Base-by-base conservation (phyloP, 495 filamentous ascomycete species). In the Penicillium alfredii region DNA sequence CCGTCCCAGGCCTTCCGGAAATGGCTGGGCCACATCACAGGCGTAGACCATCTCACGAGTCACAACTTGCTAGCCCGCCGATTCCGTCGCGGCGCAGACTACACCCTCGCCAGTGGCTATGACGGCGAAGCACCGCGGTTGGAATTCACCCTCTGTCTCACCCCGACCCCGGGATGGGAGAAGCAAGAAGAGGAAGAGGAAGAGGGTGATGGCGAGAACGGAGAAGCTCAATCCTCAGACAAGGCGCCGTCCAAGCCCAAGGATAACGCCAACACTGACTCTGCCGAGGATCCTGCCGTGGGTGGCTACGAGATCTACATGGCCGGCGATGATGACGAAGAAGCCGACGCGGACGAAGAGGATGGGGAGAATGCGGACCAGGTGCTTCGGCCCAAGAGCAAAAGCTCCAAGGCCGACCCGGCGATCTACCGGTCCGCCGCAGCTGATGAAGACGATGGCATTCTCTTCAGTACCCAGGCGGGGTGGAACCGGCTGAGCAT, bases 221-320 rank as follows among this genome's bases (percentile, higher is more conserved):
- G 47, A n/a, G 55, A 55, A 12, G 29, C 44, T 15, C 33, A 38
- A 8, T 32, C 38, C 7, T 30, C 38, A 20, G 17, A 33, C 7
- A 44, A 49, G 37, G 22, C 32, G 13, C 7, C 11, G 13, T 33
- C 40, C 11, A 51, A 55, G 49, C 25, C 55, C 18, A 40, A 55
- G 42, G 42, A 48, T 16, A 38, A 66, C 26, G 23, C 51, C 4
- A 45, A 51, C 16, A 33, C 44, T 4, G 49, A 69, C 33, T 46
- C 55, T 18, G 55, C 42, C 14, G 63, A 74, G 28, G 78, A 84
- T 45, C 63, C 67, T 17, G 60, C 66, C 11, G 77, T 88, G 10
- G 88, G 88, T 39, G 88, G 88, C 12, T 86, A 93, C 50, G 86
- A 94, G 55, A 81, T 88, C 26, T 94, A 95, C 68, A 90, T 94